These are phyloP conservation scores for Trichomonas vaginalis DNA, from an alignment of 208 protist genomes.

Conservation along the genomic window DNA sequence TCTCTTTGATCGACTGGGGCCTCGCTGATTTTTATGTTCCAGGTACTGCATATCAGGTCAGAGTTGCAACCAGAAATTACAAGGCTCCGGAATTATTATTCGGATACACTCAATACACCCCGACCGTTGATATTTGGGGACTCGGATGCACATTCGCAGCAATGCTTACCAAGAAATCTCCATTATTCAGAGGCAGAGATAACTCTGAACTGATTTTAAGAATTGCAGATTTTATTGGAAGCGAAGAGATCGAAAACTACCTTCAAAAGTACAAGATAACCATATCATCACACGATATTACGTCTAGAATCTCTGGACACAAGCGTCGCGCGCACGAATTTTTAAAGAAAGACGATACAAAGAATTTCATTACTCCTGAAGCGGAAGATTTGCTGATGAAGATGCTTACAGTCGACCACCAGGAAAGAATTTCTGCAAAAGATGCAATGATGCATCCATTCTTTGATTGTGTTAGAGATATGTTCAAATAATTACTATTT, in stretches of 20 bases:
- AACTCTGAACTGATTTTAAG: conserved; percentile 93
- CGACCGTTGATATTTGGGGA: conserved; percentile 94
- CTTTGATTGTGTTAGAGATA: conserved; percentile 23
- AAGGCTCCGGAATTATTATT: conserved; percentile 92
- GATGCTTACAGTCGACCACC: conserved; percentile 1
- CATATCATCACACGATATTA: neutral
- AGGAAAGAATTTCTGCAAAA: conserved; percentile 30
- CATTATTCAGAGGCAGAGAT: conserved; percentile 93
- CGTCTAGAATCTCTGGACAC: neutral
- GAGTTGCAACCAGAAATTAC: conserved; percentile 93
- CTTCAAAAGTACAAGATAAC: neutral
- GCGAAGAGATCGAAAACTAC: conserved; percentile 23
- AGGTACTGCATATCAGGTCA: conserved; percentile 76
- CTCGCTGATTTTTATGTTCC: conserved; percentile 97
- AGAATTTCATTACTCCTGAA: neutral
- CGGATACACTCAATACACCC: conserved; percentile 90
- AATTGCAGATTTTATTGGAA: conserved; percentile 75
- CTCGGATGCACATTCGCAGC: conserved; percentile 89
- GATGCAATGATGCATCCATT: conserved; percentile 31
- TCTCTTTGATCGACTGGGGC: conserved; percentile 79
- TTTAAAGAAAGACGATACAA: neutral
- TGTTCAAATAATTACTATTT: too few relatives aligned
- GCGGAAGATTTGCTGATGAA: neutral
- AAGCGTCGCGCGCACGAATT: neutral
- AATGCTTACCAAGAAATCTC: conserved; percentile 49